Evolutionary conservation across 2,329 filamentous ascomycete genomes (phyloP), one percentile per base, ranked within the genome.

Genomic region (Setomelanomma holmii): DNA sequence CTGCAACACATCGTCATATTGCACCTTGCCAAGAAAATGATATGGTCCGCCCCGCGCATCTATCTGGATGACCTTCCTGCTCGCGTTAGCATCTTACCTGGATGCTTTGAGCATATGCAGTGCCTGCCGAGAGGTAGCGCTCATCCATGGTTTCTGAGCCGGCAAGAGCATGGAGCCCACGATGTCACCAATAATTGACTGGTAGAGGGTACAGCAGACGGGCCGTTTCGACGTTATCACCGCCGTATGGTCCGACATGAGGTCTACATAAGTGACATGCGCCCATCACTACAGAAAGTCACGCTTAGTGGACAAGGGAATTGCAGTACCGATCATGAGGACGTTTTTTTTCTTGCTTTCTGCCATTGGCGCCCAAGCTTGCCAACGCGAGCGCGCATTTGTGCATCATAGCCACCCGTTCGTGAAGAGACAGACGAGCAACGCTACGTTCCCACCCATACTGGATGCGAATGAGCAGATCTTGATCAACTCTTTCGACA

Each of bases 401-500:
- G 58, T 60, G 14, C 55, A 58, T 20, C 64, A 65, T 41, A 45
- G 55, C 22, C 63, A 67, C 40, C 49, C 44, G 14, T 60, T 63
- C 51, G 51, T 63, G 16, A 73, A 72, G 50, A 64, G 69, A 24
- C 68, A 73, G 30, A 53, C 36, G 34, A 55, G 30, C 22, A 64
- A 60, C 45, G 50, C 52, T 5, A 60, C 63, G 2, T 74, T 74
- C 38, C 72, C 73, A 17, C 71, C 72, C 10, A 60, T 62, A 0
- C 56, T 76, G 34, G 69, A 74, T 36, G 49, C 65, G 1, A 67
- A 76, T 42, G 76, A 78, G 52, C 61, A 73, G 42, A 65, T 76
- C n/a, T 60, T 78, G 39, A 53, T 75, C 27, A 68, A 74, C 45
- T 76, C 75, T 2, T 77, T 78, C 48, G 74, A 77, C 51, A 72